phyloP scores from a whole-genome alignment of 192 early-diverging fungal genomes.

The Coemansia sp. region DNA sequence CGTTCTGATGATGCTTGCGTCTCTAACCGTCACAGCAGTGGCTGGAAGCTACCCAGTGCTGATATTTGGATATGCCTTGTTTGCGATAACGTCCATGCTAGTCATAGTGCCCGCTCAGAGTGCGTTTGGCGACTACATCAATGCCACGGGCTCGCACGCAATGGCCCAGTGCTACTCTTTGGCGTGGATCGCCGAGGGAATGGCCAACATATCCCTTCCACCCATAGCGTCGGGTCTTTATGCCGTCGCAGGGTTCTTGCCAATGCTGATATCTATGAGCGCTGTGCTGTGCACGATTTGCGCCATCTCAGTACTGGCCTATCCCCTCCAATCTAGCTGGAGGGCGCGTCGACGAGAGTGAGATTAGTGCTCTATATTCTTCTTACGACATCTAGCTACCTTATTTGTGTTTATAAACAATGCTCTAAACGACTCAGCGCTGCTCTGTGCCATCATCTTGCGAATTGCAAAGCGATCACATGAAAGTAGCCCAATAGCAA shows the following conservation, averaged over 20 bases:
- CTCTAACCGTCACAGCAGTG: slow-evolving; percentile 29
- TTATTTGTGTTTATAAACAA: not conserved
- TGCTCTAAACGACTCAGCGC: not conserved
- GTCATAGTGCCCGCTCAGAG: slow-evolving; percentile 53
- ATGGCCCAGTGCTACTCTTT: slow-evolving; percentile 56
- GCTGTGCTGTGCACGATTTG: slow-evolving; percentile 36
- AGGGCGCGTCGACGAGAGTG: not conserved
- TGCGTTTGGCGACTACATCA: slow-evolving; percentile 55
- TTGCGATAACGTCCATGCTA: slow-evolving; percentile 44
- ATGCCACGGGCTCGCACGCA: slow-evolving; percentile 30
- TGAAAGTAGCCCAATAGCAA: not conserved
- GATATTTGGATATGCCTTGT: slow-evolving; percentile 46
- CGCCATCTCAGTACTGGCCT: slow-evolving; percentile 24
- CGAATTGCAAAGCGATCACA: not conserved
- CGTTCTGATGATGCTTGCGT: slow-evolving; percentile 19
- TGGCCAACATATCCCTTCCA: slow-evolving; percentile 47
- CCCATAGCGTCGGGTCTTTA: slow-evolving; percentile 41
- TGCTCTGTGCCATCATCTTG: too few species aligned
- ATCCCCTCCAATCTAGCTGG: slow-evolving; percentile 20
- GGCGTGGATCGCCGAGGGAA: slow-evolving; percentile 49
- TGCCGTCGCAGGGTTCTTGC: slow-evolving; percentile 19
- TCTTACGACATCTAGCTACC: not conserved
- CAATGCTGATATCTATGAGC: slow-evolving; percentile 46
- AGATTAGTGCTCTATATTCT: not conserved
- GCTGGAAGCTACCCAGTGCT: slow-evolving; percentile 34